phyloP scores from a whole-genome alignment of 768 basidiomycete genomes.

The Auriscalpium microsporum region DNA sequence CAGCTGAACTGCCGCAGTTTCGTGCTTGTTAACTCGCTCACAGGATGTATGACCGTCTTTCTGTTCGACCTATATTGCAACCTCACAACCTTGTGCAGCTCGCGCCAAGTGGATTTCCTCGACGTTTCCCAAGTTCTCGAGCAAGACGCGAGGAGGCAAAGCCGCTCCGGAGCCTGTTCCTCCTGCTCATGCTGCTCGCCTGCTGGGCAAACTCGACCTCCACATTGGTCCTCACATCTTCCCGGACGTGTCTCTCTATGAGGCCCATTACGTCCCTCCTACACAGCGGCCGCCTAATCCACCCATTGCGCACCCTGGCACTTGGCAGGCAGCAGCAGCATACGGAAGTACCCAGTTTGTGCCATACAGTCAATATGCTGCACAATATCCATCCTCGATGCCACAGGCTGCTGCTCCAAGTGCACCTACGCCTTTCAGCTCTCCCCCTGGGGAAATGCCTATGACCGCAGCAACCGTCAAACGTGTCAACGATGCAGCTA shows the following conservation, averaged over 20 bases:
- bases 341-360: conserved; percentile 4
- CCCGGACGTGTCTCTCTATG: conserved; percentile 57
- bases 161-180: conserved; percentile 37
- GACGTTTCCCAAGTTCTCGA: conserved; percentile 65
- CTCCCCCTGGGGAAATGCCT: conserved; percentile 35
- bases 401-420: neutral
- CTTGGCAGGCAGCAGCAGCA: conserved; percentile 9
- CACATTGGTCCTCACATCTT: conserved; percentile 73
- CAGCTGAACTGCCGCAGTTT: conserved; percentile 31
- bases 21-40: conserved; percentile 57
- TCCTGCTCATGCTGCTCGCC: conserved; percentile 59
- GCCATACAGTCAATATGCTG: neutral
- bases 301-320: conserved; percentile 17
- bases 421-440: conserved; percentile 34
- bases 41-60: conserved; percentile 45
- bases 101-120: conserved; percentile 60
- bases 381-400: neutral
- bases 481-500: conserved; percentile 59
- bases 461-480: conserved; percentile 52
- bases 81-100: conserved; percentile 33
- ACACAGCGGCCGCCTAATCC: conserved; percentile 15
- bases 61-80: conserved; percentile 8
- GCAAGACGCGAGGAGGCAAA: conserved; percentile 52
- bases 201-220: conserved; percentile 59
- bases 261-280: conserved; percentile 56